Evolutionary conservation across 1,139 yeast species (phyloP), one percentile per base, ranked within the genome.

Genomic region (Debaryomyces nepalensis): DNA sequence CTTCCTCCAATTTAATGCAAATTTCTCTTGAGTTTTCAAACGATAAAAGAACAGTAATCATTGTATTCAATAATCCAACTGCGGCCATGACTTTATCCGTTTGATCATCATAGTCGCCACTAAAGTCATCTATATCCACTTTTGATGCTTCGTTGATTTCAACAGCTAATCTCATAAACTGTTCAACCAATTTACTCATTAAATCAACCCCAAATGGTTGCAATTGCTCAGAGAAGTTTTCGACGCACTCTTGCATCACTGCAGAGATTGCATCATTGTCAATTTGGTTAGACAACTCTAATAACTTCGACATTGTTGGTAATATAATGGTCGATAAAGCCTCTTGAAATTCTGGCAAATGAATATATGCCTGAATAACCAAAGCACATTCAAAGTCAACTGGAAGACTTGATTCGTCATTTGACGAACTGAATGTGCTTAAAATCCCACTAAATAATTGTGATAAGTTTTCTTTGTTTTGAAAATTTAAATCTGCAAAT

Each of bases 221-320:
- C 51, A 93, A 72, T 63, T 91, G 96, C 52, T 84, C 88, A 3
- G 96, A 77, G 62, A 86, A 93, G 44, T 79, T 82, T 57, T 91
- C 97, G 18, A 93, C 98, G 61, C 95, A 85, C 55, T 91, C 97
- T 68, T 93, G 98, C 87, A 93, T 89, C 11, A 93, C 97, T 26
- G 86, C 87, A 12, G 96, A 81, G 27, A 93, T 77, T 2, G 93
- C 81, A 60, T 93, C 99, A 48, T 86, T 84, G 55, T 93, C 99
- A 48, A 91, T 81, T 49, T 84, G 84, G 58, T 88, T 86, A 6
- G 95, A 84, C 37, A 93, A 68, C 20, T 79, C 81, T 52, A 93
- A 70, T 44, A 93, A 68, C 52, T 80, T 82, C 44, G 89, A 88
- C 90, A 93, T 88, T 2, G 91, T 82, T 32, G 87, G 87, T 24